A percentile compares a stretch with the other conserved stretches of the same genome.
phyloP scores from a whole-genome alignment of 805 yeast species.

The Barnettozyma siamensis region DNA sequence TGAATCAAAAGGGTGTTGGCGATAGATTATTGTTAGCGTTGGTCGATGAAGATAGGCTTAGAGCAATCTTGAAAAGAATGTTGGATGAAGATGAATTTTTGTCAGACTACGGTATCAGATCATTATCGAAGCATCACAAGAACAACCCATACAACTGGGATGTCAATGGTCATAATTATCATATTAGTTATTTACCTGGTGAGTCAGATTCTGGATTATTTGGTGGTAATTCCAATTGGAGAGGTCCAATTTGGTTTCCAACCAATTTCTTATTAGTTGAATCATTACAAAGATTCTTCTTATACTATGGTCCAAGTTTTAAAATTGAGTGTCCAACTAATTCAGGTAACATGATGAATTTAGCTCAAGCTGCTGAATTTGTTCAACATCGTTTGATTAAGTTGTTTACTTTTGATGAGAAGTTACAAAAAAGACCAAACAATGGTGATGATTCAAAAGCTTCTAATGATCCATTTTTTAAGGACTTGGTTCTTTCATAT shows the following conservation, averaged over 20 bases:
- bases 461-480: slow-evolving; percentile 62
- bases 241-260: slow-evolving; percentile 98
- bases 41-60: slow-evolving; percentile 74
- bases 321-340: slow-evolving; percentile 87
- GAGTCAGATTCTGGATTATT: slow-evolving; percentile 90
- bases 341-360: slow-evolving; percentile 66
- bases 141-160: slow-evolving; percentile 79
- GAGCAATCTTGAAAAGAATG: slow-evolving; percentile 70
- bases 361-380: slow-evolving; percentile 89
- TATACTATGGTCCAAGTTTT: slow-evolving; percentile 82
- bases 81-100: slow-evolving; percentile 83
- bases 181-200: slow-evolving; percentile 75
- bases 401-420: slow-evolving; percentile 63
- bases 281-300: slow-evolving; percentile 77
- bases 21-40: slow-evolving; percentile 74
- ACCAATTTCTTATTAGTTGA: slow-evolving; percentile 82
- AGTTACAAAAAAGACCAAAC: slow-evolving; percentile 64
- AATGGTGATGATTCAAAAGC: slow-evolving; percentile 64
- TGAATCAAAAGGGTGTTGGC: slow-evolving; percentile 70
- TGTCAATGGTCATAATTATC: slow-evolving; percentile 68
- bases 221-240: slow-evolving; percentile 96
- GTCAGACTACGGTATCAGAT: slow-evolving; percentile 80
- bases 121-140: slow-evolving; percentile 81
- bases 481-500: slow-evolving; percentile 70
- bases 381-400: slow-evolving; percentile 80